Conservation (phyloP, 78 protist genomes). For the Dictyostelium intermedium region DNA sequence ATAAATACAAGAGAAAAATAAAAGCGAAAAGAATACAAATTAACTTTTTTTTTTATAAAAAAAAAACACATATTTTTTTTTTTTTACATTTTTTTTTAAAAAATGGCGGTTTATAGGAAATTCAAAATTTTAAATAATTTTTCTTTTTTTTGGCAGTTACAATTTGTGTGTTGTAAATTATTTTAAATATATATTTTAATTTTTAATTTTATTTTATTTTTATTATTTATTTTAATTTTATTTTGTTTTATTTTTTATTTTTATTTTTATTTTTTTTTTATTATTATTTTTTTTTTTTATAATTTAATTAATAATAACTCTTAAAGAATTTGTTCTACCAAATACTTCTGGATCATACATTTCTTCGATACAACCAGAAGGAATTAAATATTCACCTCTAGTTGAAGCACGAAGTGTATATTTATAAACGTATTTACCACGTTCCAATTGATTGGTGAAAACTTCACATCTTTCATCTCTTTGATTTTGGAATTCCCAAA, state of each 20-base stretch:
- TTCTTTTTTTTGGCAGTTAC: background rate
- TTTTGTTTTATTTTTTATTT: too few relatives aligned
- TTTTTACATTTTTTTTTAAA: too few relatives aligned
- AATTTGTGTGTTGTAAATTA: too few relatives aligned
- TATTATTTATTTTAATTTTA: too few relatives aligned
- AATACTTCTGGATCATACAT: constrained; percentile 50
- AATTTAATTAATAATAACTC: constrained; percentile 31
- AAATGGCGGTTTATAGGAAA: background rate
- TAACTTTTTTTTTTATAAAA: background rate
- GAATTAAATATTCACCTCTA: constrained; percentile 55
- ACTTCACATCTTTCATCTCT: constrained; percentile 65
- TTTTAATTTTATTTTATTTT: too few relatives aligned
- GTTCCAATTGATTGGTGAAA: constrained; percentile 25
- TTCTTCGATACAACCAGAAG: constrained; percentile 51
- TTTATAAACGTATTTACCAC: constrained; percentile 36
- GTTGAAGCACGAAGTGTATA: constrained; percentile 56
- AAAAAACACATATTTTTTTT: background rate
- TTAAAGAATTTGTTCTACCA: constrained; percentile 55
- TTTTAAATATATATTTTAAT: too few relatives aligned
- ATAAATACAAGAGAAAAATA: background rate
- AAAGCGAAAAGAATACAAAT: too few relatives aligned
- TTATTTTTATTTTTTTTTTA: background rate
- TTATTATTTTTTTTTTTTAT: background rate
- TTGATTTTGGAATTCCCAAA: constrained; percentile 46
- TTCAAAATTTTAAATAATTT: too few relatives aligned